phyloP scores from a whole-genome alignment of 2,329 filamentous ascomycete species.

The Ilyonectria sp. region DNA sequence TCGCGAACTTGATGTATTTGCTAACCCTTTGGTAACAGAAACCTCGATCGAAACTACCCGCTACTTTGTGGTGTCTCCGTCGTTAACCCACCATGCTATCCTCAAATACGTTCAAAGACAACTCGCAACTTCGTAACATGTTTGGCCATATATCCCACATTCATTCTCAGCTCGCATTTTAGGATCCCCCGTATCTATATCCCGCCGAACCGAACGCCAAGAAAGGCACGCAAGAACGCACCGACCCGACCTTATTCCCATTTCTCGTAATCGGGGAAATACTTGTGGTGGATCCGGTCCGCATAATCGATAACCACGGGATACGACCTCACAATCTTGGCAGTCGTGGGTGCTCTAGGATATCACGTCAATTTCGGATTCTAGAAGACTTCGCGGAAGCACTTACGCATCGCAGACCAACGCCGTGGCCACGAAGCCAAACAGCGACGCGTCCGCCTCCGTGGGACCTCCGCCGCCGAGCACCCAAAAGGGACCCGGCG shows the following conservation, averaged over 20 bases:
- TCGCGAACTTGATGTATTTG: background rate
- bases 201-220: background rate
- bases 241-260: constrained; percentile 45
- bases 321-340: constrained; percentile 60
- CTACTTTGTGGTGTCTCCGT: background rate
- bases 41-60: background rate
- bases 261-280: constrained; percentile 71
- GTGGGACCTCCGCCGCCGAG: constrained; percentile 67
- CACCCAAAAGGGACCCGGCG: constrained; percentile 67
- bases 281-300: constrained; percentile 66
- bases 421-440: constrained; percentile 69
- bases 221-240: background rate
- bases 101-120: background rate
- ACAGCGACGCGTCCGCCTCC: constrained; percentile 71
- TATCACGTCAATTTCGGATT: constrained; percentile 1
- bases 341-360: constrained; percentile 62
- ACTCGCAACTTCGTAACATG: too few relatives aligned
- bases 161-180: background rate
- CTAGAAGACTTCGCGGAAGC: background rate
- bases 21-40: background rate
- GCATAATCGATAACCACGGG: constrained; percentile 70
- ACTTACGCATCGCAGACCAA: constrained; percentile 70
- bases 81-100: background rate
- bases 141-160: background rate
- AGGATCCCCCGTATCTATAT: too few relatives aligned